Base-by-base conservation (phyloP, 1,139 yeast genomes). In the Yamadazyma buinensis region DNA sequence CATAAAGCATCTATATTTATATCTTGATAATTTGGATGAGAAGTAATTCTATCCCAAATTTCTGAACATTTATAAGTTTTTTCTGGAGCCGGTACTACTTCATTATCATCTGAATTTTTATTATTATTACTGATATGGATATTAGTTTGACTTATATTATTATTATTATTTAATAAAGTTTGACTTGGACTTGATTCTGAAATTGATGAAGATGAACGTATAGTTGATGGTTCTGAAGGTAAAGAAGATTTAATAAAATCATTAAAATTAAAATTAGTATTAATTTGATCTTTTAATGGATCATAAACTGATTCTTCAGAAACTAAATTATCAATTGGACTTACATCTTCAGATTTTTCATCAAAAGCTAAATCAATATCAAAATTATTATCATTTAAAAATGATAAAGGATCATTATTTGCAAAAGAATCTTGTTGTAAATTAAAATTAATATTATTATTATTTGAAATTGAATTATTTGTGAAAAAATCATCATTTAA, bases 1-100 rank as follows among this genome's bases (percentile, higher is more conserved):
- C 98, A 92, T 52, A 92, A 73, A 2, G 95, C 94, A 55, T 90
- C 97, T 44, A 92, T 88, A 59, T 92, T 97, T 38, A 92, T 70
- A 41, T 90, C 96, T 6, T 94, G 80, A 59, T 90, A 92, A 55
- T 84, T 80, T 23, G 98, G 97, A 67, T 92, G 97, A 12, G 95
- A 65, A 3, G 96, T 85, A 26, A 92, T 84, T 52, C 97, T 75
- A 57, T 90, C 97, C 98, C 98, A 92, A 15, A 90, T 84, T 49
- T 88, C 97, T 1, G 95, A 79, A 58, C 98, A 92, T 51, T 77
- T 52, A 43, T 54, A 51, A 2, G 61, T 49, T 58, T 66, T 31
- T 57, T 64, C 57, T 52, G 82, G 57, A 9, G 62, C 62, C 9
- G 62, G 61, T 7, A 54, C 64, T 23, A 54, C 54, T 30, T 49